Evolutionary conservation across 257 asterid genomes (phyloP).

Genomic region (Forsythia viridissima): DNA sequence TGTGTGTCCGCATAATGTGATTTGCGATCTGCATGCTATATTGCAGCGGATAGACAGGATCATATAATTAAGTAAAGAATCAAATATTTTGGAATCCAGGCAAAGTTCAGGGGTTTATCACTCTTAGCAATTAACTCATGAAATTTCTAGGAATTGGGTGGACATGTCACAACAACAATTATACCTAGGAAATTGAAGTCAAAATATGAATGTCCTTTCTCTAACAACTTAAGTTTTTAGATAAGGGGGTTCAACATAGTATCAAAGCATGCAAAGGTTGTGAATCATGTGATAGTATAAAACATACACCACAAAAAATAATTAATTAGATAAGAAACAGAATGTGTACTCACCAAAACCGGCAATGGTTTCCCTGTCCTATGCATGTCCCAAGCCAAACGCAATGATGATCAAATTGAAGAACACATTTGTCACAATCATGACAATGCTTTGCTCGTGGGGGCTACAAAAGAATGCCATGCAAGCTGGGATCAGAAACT

Average conservation of each 20-base stretch:
- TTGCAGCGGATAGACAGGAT: background rate
- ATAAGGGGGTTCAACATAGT: background rate
- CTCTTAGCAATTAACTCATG: background rate
- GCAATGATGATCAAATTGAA: constrained; percentile 99
- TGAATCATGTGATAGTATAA: background rate
- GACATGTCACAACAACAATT: background rate
- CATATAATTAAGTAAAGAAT: no score
- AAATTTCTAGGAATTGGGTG: background rate
- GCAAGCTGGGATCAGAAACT: constrained; percentile 20
- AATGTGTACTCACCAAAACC: constrained; percentile 69
- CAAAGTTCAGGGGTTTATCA: background rate
- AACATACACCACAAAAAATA: background rate
- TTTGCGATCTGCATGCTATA: background rate
- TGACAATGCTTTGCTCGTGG: constrained; percentile 97
- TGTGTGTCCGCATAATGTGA: background rate
- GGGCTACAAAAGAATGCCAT: constrained; percentile 60
- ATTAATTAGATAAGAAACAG: constrained; percentile 11
- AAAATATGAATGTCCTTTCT: background rate
- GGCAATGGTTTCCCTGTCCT: constrained; percentile 90
- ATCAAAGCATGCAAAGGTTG: background rate
- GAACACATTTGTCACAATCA: constrained; percentile 95
- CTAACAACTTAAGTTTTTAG: background rate
- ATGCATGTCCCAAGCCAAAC: constrained; percentile 98
- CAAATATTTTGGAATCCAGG: background rate
- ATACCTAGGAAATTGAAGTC: background rate